Percentiles rank a stretch among this genome's conserved stretches.
These are phyloP conservation scores for Fusarium protoensiforme DNA, from an alignment of 2,329 filamentous ascomycete genomes.

Conservation along the genomic window DNA sequence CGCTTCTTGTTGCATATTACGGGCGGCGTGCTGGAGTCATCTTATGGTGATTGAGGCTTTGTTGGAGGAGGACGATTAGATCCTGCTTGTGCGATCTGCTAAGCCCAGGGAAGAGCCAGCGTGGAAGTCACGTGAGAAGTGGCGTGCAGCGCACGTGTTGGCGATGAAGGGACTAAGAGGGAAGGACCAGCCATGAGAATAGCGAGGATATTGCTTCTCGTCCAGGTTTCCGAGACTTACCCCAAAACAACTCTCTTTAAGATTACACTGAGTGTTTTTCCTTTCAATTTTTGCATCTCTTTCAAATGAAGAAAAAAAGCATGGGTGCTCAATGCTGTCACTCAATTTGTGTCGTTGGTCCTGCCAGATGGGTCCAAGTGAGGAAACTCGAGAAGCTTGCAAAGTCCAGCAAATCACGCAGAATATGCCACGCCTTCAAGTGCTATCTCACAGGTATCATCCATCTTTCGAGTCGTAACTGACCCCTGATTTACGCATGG, in stretches of 20 bases:
- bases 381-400: background rate
- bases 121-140: slow-evolving; percentile 31
- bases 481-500: background rate
- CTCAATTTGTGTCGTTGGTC: background rate
- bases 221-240: background rate
- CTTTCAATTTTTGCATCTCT: background rate
- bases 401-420: background rate
- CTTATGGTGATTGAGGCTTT: slow-evolving; percentile 28
- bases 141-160: slow-evolving; percentile 7
- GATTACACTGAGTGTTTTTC: background rate
- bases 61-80: slow-evolving; percentile 36
- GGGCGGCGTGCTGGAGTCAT: slow-evolving; percentile 19
- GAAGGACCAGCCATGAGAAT: background rate
- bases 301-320: background rate
- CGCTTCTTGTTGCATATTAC: slow-evolving; percentile 13
- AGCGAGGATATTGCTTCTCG: background rate
- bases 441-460: background rate
- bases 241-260: background rate
- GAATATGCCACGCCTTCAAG: background rate
- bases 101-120: slow-evolving; percentile 19
- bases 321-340: background rate
- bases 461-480: background rate
- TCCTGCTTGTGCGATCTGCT: slow-evolving; percentile 37
- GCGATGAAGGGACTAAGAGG: background rate
- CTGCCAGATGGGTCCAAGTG: background rate